Evolutionary conservation across 116 monocot genomes (phyloP), one percentile per base, ranked within the genome.

Genomic region (Posidonia oceanica): DNA sequence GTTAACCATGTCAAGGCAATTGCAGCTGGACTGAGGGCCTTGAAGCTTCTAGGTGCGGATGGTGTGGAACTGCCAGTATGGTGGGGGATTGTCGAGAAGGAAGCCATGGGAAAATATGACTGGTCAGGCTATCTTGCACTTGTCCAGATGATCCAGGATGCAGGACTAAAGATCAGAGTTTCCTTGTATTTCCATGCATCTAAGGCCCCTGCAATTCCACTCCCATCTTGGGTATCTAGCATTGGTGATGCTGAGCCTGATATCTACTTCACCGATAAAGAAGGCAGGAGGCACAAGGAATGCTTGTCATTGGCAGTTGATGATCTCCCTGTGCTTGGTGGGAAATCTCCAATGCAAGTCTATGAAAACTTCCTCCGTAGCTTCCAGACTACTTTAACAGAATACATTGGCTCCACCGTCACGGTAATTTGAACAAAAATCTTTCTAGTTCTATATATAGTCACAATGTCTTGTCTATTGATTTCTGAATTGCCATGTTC

Each of bases 41-140:
- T 93, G 20, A 84, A 86, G 71, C 93, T 93, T 21, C 68, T 93
- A 16, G 93, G 93, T 7, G 79, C 54, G 55, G 62, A 83, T 20
- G 93, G 93, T 65, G 87, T 93, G 17, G 89, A 93, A 37, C 84
- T 93, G 18, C 93, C 93, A 0, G 54, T 93, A 16, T 87, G 70
- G 61, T 93, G 93, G 93, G 83, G 79, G 6, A 57, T 80, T 15
- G 87, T 52, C 23, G 85, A 87, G 75, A 79, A 83, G 42, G 75
- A 81, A 3, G 59, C 73, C 23, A 64, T 75, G 37, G 82, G 71
- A 5, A 12, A 51, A 54, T 63, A 76, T 63, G 66, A 83, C 40
- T 93, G 83, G 84, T 71, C 93, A n/a, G 72, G 63, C 21, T 87
- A 89, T 68, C 68, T 87, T 40, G 77, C 78, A 40, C 52, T 89